Conservation (phyloP, 257 asterid species). For the Scutellaria galericulata region DNA sequence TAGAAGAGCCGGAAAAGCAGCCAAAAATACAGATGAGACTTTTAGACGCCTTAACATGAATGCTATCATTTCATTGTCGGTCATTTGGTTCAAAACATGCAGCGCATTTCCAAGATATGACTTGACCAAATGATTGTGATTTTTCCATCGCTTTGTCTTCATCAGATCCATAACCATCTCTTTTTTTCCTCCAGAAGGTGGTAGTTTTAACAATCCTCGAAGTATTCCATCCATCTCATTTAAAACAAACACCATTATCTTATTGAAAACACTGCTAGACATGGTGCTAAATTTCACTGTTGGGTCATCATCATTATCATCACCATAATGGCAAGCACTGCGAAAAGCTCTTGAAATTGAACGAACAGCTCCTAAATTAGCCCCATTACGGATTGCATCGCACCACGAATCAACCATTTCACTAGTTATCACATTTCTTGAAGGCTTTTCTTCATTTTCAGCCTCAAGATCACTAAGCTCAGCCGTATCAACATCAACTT, state of each 20-base stretch:
- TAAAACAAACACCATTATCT: conserved; percentile 82
- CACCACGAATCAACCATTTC: conserved; percentile 92
- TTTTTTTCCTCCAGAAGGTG: conserved; percentile 72
- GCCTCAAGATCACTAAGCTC: conserved; percentile 45
- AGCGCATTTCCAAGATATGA: conserved; percentile 95
- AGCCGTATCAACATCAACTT: conserved; percentile 31
- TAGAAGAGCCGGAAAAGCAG: conserved; percentile 82
- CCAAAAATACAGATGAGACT: conserved; percentile 70
- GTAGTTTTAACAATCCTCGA: conserved; percentile 64
- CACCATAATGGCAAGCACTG: conserved; percentile 92
- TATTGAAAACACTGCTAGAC: conserved; percentile 89
- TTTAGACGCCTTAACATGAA: conserved; percentile 73
- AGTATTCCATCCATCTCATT: conserved; percentile 93
- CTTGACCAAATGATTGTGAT: conserved; percentile 75
- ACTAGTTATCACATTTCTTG: conserved; percentile 67
- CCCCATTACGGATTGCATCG: conserved; percentile 53
- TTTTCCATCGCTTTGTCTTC: conserved; percentile 78
- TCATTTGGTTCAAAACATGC: conserved; percentile 93
- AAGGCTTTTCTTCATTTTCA: conserved; percentile 47
- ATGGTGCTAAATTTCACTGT: conserved; percentile 61
- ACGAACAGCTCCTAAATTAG: conserved; percentile 71
- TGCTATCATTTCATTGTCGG: conserved; percentile 85
- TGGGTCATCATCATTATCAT: conserved; percentile 73
- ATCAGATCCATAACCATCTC: conserved; percentile 63
- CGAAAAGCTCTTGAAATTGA: conserved; percentile 85